A percentile compares a stretch with the other conserved stretches of the same genome.
These are phyloP conservation scores for Phytophthora rubi DNA, from an alignment of 352 stramenopile species.

Conservation along the genomic window DNA sequence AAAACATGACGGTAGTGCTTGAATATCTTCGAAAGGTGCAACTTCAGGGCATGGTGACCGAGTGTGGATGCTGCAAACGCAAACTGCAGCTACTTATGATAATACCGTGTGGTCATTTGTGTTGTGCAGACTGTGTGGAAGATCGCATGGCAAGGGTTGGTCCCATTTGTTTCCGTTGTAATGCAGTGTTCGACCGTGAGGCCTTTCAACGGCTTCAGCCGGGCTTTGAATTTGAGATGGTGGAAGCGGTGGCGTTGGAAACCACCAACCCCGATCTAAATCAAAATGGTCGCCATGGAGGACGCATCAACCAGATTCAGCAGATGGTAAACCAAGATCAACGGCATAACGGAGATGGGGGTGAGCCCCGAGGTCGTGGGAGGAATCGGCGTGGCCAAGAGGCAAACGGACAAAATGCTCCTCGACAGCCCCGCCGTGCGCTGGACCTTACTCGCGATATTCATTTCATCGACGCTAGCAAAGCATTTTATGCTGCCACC, in stretches of 20 bases:
- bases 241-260: conserved; percentile 32
- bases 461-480: conserved; percentile 68
- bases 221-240: conserved; percentile 77
- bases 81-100: conserved; percentile 91
- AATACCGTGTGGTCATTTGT: conserved; percentile 91
- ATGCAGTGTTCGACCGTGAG: conserved; percentile 80
- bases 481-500: conserved; percentile 73
- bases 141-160: conserved; percentile 61
- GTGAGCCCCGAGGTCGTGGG: conserved; percentile 11
- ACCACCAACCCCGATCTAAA: conserved; percentile 23
- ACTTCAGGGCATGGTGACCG: conserved; percentile 46
- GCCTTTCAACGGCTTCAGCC: conserved; percentile 90
- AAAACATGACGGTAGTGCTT: conserved; percentile 47
- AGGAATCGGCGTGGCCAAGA: conserved; percentile 28
- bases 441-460: conserved; percentile 45
- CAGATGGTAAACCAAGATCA: conserved; percentile 35
- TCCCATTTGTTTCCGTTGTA: conserved; percentile 59
- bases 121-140: conserved; percentile 94
- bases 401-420: conserved; percentile 26
- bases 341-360: conserved; percentile 21
- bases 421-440: conserved; percentile 37
- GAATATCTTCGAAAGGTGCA: conserved; percentile 67
- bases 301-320: conserved; percentile 36
- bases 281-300: conserved; percentile 27
- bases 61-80: conserved; percentile 86